Percentiles rank a stretch among this genome's conserved stretches.
Conservation (phyloP, 257 asterid species). For the Solanum habrochaites region DNA sequence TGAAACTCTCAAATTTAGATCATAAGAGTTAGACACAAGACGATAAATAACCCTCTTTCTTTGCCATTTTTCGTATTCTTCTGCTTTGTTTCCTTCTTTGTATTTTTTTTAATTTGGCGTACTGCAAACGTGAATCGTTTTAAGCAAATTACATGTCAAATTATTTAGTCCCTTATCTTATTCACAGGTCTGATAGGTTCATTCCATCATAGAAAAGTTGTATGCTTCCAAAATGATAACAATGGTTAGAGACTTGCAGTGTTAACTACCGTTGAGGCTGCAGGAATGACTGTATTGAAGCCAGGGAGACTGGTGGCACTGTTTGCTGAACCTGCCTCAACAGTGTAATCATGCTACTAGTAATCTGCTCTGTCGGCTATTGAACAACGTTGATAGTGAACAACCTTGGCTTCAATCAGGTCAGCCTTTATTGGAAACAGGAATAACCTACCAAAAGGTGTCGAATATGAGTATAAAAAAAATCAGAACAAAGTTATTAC, state of each 20-base stretch:
- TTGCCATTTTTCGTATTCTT: no score
- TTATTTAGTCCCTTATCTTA: no score
- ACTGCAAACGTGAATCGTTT: no score
- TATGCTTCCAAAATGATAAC: slow-evolving; percentile 21
- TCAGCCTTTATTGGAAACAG: slow-evolving; percentile 85
- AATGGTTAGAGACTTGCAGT: slow-evolving; percentile 36
- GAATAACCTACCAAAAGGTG: slow-evolving; percentile 45
- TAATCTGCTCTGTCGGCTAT: slow-evolving; percentile 76
- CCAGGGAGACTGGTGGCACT: no score
- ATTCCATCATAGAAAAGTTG: background rate
- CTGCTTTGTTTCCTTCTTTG: no score
- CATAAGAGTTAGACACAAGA: no score
- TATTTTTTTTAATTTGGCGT: no score
- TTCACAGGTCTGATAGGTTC: background rate
- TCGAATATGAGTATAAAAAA: background rate
- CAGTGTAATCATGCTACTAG: slow-evolving; percentile 59
- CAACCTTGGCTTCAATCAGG: slow-evolving; percentile 77
- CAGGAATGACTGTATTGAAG: no score
- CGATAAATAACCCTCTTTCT: no score
- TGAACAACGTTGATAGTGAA: slow-evolving; percentile 54
- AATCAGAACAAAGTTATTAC: background rate
- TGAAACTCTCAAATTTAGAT: no score
- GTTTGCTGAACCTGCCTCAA: slow-evolving; percentile 80
- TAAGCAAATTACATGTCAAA: no score
- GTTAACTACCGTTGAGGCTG: no score